Percentiles rank a stretch among this genome's conserved stretches.
phyloP scores from a whole-genome alignment of 2,329 filamentous ascomycete genomes.

The Ascochyta lentis region DNA sequence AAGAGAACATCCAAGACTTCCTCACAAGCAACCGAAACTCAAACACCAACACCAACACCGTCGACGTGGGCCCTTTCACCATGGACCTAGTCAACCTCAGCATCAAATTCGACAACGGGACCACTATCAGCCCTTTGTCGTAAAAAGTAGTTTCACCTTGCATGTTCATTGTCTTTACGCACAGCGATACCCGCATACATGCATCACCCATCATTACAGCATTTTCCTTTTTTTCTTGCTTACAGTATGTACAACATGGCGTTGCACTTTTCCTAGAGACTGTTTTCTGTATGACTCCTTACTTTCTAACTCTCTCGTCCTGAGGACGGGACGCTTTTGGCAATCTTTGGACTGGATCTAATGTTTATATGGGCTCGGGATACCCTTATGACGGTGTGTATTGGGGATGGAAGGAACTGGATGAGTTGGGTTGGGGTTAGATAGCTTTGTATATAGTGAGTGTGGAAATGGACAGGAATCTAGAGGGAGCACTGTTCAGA shows the following conservation, averaged over 20 bases:
- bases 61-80: constrained; percentile 40
- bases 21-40: constrained; percentile 41
- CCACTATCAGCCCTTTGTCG: constrained; percentile 31
- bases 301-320: constrained; percentile 3
- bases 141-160: constrained; percentile 3
- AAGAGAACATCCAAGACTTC: constrained; percentile 52
- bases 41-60: constrained; percentile 27
- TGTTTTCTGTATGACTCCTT: neutral
- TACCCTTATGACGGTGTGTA: constrained; percentile 5
- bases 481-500: neutral
- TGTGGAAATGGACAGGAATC: neutral
- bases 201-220: constrained; percentile 8
- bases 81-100: constrained; percentile 42
- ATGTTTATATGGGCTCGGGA: constrained; percentile 15
- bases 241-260: constrained; percentile 12
- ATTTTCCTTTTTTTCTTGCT: neutral
- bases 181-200: constrained; percentile 22
- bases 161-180: constrained; percentile 11
- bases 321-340: constrained; percentile 6
- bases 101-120: constrained; percentile 44
- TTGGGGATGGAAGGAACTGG: too few relatives aligned
- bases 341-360: constrained; percentile 16
- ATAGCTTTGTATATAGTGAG: constrained; percentile 12
- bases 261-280: neutral
- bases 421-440: neutral